Conservation (phyloP, 2,329 filamentous ascomycete genomes). For the Beauveria sp. region DNA sequence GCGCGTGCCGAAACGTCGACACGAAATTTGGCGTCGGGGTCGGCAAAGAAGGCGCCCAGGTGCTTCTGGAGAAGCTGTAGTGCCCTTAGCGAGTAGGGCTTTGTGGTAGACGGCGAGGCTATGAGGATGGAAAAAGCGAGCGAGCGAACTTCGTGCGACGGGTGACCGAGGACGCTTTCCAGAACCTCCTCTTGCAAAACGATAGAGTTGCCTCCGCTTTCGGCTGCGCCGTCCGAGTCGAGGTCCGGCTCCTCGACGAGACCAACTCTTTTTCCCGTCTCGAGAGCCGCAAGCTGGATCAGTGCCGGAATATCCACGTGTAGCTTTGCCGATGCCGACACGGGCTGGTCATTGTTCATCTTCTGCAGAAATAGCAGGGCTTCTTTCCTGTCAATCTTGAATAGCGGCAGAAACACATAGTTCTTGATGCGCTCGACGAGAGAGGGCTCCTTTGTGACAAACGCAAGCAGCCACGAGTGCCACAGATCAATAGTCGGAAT, state of each 20-base stretch:
- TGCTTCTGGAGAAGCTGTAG: constrained; percentile 57
- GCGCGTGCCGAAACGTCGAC: constrained; percentile 71
- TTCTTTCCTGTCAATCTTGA: constrained; percentile 47
- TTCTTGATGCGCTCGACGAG: constrained; percentile 56
- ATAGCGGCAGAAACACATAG: constrained; percentile 55
- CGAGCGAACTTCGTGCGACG: constrained; percentile 59
- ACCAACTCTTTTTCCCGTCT: constrained; percentile 62
- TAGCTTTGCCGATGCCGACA: constrained; percentile 35
- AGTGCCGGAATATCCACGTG: constrained; percentile 46
- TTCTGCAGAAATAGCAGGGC: constrained; percentile 50
- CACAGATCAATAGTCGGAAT: constrained; percentile 35
- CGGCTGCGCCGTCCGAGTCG: constrained; percentile 14
- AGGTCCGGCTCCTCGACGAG: constrained; percentile 57
- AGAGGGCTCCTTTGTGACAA: constrained; percentile 39
- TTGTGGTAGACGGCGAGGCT: constrained; percentile 65
- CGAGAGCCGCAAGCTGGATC: constrained; percentile 59
- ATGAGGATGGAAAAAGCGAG: constrained; percentile 77
- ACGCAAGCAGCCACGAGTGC: constrained; percentile 49
- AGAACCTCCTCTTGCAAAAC: constrained; percentile 37
- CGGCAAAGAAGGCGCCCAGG: constrained; percentile 66
- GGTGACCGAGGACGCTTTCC: constrained; percentile 45
- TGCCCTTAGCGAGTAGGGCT: constrained; percentile 57
- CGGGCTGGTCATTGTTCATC: constrained; percentile 44
- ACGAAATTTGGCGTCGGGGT: constrained; percentile 79
- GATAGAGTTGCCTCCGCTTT: constrained; percentile 21